Percentiles rank a stretch among this genome's conserved stretches.
Evolutionary conservation across 768 basidiomycete genomes (phyloP).

Genomic region (Lentinula detonsa): DNA sequence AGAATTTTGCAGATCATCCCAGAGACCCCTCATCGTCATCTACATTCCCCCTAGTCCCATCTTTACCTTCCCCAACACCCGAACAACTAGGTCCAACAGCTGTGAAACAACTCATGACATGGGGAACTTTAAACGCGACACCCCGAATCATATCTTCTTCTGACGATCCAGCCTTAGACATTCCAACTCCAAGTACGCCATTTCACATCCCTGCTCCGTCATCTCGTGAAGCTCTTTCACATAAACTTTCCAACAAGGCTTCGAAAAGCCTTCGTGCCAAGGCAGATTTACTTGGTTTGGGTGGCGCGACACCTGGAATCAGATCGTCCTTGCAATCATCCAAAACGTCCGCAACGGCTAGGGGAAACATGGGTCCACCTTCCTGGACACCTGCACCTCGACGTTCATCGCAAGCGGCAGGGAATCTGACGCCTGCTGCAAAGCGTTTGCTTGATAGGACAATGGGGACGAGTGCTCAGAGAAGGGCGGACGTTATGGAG

Average conservation of each 20-base stretch:
- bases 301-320: conserved; percentile 31
- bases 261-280: conserved; percentile 75
- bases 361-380: conserved; percentile 74
- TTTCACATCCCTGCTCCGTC: conserved; percentile 78
- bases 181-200: conserved; percentile 47
- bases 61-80: conserved; percentile 83
- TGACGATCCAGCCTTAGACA: conserved; percentile 42
- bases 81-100: conserved; percentile 74
- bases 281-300: conserved; percentile 52
- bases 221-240: conserved; percentile 76
- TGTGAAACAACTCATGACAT: conserved; percentile 93
- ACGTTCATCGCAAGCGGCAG: conserved; percentile 62
- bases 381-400: conserved; percentile 54
- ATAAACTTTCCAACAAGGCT: conserved; percentile 77
- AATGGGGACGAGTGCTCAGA: conserved; percentile 52
- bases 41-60: conserved; percentile 74
- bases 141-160: conserved; percentile 76
- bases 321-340: conserved; percentile 22
- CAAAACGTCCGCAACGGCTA: conserved; percentile 22
- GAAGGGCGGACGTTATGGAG: conserved; percentile 67
- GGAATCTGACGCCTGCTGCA: conserved; percentile 84
- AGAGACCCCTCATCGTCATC: conserved; percentile 38
- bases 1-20: conserved; percentile 47
- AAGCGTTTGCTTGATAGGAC: conserved; percentile 68
- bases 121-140: conserved; percentile 91